Base-by-base conservation (phyloP, 345 rosid species). In the Tarenaya hassleriana region DNA sequence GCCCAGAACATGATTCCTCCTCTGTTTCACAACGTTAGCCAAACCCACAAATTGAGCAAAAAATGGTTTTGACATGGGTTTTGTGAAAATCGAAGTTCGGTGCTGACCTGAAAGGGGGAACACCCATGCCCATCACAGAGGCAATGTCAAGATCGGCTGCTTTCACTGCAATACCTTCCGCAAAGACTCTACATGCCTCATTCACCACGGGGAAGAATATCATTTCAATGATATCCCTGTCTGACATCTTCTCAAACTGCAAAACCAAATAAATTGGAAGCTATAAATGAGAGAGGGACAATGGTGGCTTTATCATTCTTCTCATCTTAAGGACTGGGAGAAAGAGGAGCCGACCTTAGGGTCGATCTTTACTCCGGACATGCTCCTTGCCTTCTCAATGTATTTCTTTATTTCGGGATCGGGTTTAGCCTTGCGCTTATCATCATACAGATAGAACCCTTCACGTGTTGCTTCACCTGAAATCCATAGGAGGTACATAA, bases 1-100 rank as follows among this genome's bases (percentile, higher is more conserved):
- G 98, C 98, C 98, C 98, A 88, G 82, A 85, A 88, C 72, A 88
- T 69, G 56, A 83, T 61, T 27, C 98, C 98, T 56, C 98, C 98
- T 86, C 95, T 86, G 76, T 19, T n/a, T 57, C 38, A 69, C 58
- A 60, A 40, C 50, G 41, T 21, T 32, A 21, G 16, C 12, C 7
- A 3, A 29, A 58, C 32, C 35, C 5, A n/a, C n/a, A 42, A 51
- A 64, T 44, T 47, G 39, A 19, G 35, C 18, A 47, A 52, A 41
- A 40, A 10, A 17, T 33, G 14, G 13, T n/a, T n/a, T n/a, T n/a
- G 34, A 33, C 12, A 58, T 45, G 42, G 50, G 42, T 42, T 5
- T 34, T n/a, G n/a, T n/a, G n/a, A n/a, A n/a, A n/a, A n/a, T n/a
- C 9, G 5, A 39, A 45, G 20, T 37, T 45, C 10, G 32, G 40